Conservation (phyloP, 139 green algal species). For the Coelastrella sp. region DNA sequence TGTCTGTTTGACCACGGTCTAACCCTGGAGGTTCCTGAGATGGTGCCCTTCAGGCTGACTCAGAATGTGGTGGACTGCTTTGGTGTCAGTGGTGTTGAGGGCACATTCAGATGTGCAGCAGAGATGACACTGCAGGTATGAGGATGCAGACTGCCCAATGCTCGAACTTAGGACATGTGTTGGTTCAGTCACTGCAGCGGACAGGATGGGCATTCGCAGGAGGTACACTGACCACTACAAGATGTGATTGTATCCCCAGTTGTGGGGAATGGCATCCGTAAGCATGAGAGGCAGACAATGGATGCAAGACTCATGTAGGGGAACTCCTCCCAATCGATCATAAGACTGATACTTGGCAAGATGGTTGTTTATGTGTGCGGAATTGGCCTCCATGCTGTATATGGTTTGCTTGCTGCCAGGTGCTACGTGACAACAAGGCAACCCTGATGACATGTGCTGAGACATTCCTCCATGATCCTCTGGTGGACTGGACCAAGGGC, state of each 20-base stretch:
- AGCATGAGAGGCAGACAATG: too few species aligned
- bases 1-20: constrained; percentile 93
- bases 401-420: constrained; percentile 62
- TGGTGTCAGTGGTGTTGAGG: constrained; percentile 92
- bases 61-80: constrained; percentile 98
- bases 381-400: too few species aligned
- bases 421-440: constrained; percentile 81
- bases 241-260: too few species aligned
- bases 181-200: too few species aligned
- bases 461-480: constrained; percentile 97
- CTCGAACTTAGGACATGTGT: neutral
- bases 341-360: too few species aligned
- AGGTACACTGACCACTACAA: too few species aligned
- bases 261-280: too few species aligned
- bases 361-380: too few species aligned
- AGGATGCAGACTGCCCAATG: neutral
- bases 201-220: too few species aligned
- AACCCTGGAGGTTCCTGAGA: constrained; percentile 83
- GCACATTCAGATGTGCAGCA: constrained; percentile 83
- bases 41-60: constrained; percentile 97
- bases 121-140: constrained; percentile 90
- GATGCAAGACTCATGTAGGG: too few species aligned
- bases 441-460: constrained; percentile 94
- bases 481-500: constrained; percentile 91
- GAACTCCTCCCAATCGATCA: too few species aligned